Percentiles rank a stretch among this genome's conserved stretches.
phyloP scores from a whole-genome alignment of 2,329 filamentous ascomycete species.

The Colletotrichum agaves region DNA sequence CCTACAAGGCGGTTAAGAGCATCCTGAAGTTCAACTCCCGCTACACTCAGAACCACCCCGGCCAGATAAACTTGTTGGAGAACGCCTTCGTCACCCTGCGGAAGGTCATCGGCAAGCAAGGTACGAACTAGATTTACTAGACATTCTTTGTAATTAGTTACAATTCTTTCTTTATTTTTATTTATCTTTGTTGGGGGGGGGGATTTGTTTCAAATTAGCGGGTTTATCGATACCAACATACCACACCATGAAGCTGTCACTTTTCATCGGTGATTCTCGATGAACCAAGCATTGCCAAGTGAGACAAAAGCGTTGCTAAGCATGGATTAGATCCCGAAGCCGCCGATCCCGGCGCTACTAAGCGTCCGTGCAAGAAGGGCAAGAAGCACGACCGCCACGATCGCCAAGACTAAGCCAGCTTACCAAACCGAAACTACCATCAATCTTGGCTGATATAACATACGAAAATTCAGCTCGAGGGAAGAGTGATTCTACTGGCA shows the following conservation, averaged over 20 bases:
- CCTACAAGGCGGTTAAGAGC: conserved; percentile 62
- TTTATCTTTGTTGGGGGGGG: too few relatives aligned
- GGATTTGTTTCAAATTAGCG: neutral
- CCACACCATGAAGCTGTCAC: neutral
- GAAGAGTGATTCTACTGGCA: too few relatives aligned
- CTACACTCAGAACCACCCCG: conserved; percentile 62
- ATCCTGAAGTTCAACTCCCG: conserved; percentile 67
- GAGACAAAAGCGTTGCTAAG: conserved; percentile 24
- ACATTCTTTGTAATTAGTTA: neutral
- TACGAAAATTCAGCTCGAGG: too few relatives aligned
- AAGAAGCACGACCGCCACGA: conserved; percentile 8
- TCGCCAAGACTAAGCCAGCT: conserved; percentile 12
- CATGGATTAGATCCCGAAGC: conserved; percentile 2
- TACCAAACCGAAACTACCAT: neutral
- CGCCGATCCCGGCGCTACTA: neutral
- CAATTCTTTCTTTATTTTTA: too few relatives aligned
- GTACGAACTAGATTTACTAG: conserved; percentile 28
- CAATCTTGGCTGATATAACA: neutral
- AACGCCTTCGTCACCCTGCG: conserved; percentile 29
- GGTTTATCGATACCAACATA: neutral
- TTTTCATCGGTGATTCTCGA: neutral
- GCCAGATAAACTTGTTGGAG: conserved; percentile 55
- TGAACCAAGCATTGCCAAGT: conserved; percentile 3
- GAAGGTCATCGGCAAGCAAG: conserved; percentile 13
- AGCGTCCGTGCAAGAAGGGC: conserved; percentile 23